Evolutionary conservation across 1,284 basidiomycete species (phyloP), one percentile per base, ranked within the genome.

Genomic region (Cystobasidiaceae sp.): DNA sequence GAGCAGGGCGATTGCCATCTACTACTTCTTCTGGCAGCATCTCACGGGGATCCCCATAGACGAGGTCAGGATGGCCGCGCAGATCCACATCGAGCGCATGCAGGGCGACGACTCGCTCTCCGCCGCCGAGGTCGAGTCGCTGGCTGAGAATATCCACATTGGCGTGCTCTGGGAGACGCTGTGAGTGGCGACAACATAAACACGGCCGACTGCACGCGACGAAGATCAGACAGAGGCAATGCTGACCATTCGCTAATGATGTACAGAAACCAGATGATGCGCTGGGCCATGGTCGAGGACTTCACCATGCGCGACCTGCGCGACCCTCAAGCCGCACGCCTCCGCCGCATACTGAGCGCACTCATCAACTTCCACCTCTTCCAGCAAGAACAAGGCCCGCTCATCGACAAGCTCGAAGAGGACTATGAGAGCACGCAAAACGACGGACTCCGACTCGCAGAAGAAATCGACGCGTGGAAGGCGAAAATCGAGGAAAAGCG

Each of bases 341-440:
- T 90, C 0, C 80, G 85, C 15, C 80, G 82, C 51, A 81, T 89
- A 45, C 81, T 96, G 65, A 90, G 89, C 41, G 91, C 87, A 0
- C 87, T 96, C 68, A 87, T 93, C 80, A 96, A 96, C 78, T 91
- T 93, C 76, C 84, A 90, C 75, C 90, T 90, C 77, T 94, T 93
- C 75, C 85, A 85, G 28, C 85, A 87, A 69, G 86, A 90, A 70
- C 85, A 85, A 71, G 58, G 34, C 69, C 80, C 82, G 39, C 84
- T 86, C 63, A 78, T 88, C 19, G 79, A 79, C 54, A 80, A 82
- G 15, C 77, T 90, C n/a, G 81, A 83, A 28, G 81, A 85, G 13
- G 79, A 81, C n/a, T 56, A 51, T n/a, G 68, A 71, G 51, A 48
- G 67, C n/a, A 65, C 65, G 11, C 51, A 60, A 9, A 37, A 69